Conservation (phyloP, 257 asterid genomes). For the Nicotiana noctiflora region DNA sequence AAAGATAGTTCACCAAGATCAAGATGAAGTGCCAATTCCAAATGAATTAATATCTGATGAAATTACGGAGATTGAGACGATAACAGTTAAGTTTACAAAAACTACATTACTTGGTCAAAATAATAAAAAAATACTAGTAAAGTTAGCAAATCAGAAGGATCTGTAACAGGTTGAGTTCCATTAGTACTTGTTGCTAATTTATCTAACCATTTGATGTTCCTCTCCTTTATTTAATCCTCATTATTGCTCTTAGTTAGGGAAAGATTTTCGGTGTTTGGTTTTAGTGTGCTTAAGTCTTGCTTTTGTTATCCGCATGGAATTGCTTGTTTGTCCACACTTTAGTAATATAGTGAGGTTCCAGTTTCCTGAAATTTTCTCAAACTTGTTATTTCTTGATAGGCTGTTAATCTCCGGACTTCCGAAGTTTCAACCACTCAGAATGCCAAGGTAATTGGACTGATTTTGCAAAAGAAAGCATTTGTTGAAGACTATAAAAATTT, state of each 20-base stretch:
- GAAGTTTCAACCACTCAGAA: conserved; percentile 33
- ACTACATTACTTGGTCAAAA: too few relatives aligned
- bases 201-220: not conserved
- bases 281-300: not conserved
- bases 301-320: not conserved
- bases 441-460: conserved; percentile 34
- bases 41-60: not conserved
- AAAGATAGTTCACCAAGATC: not conserved
- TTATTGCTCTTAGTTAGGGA: not conserved
- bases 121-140: not conserved
- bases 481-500: not conserved
- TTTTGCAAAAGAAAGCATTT: conserved; percentile 8
- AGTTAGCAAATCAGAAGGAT: not conserved
- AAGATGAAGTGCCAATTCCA: not conserved
- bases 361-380: not conserved
- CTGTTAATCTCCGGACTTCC: conserved; percentile 66
- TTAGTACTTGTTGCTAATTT: not conserved
- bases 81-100: not conserved
- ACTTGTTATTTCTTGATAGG: conserved; percentile 31
- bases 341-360: not conserved
- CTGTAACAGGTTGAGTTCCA: not conserved
- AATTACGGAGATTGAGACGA: not conserved
- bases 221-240: not conserved
- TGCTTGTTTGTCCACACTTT: not conserved
- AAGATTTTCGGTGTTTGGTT: not conserved